Percentiles rank a stretch among this genome's conserved stretches.
Evolutionary conservation across 768 basidiomycete genomes (phyloP).

Genomic region (Ephemerocybe angulata): DNA sequence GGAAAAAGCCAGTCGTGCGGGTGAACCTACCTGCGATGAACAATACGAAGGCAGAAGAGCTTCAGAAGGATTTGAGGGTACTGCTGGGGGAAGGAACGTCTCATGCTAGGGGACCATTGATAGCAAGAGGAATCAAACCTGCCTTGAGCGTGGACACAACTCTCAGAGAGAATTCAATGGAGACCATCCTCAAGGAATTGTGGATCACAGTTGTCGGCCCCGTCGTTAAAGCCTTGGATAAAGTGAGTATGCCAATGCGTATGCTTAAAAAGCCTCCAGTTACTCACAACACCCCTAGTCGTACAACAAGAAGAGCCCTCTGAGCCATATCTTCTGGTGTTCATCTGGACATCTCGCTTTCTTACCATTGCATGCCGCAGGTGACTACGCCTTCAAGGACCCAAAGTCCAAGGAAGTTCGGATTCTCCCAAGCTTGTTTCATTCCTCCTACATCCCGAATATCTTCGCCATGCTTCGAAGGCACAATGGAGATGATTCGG

Average conservation of each 20-base stretch:
- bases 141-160: too few relatives aligned
- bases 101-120: too few relatives aligned
- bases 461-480: neutral
- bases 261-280: neutral
- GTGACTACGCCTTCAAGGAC: neutral
- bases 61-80: neutral
- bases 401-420: neutral
- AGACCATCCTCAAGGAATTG: neutral
- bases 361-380: conserved; percentile 8
- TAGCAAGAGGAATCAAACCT: too few relatives aligned
- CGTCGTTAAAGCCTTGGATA: neutral
- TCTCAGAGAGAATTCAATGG: too few relatives aligned
- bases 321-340: conserved; percentile 6
- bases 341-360: conserved; percentile 7
- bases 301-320: too few relatives aligned
- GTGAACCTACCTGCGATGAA: neutral
- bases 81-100: neutral
- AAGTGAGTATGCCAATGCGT: neutral
- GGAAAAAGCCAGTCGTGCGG: neutral
- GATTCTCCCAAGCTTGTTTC: too few relatives aligned
- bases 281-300: too few relatives aligned
- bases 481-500: neutral
- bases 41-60: neutral
- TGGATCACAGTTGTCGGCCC: neutral
- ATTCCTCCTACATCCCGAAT: conserved; percentile 7